phyloP scores from a whole-genome alignment of 257 asterid genomes.

The Lycium ferocissimum region DNA sequence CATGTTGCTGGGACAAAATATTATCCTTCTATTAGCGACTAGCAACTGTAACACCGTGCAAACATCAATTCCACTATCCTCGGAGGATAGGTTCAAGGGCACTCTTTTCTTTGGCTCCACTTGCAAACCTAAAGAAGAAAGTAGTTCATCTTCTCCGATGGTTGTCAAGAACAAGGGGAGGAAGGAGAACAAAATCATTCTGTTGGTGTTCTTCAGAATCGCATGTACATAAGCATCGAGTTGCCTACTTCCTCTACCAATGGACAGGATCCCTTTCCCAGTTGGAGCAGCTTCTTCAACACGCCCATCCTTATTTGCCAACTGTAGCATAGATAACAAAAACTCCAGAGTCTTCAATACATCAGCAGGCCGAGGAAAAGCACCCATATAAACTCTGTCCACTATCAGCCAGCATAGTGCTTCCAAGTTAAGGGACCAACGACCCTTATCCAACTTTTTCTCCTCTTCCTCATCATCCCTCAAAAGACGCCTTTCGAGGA shows the following conservation, averaged over 20 bases:
- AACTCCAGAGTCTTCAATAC: conserved; percentile 91
- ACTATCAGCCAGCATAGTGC: conserved; percentile 89
- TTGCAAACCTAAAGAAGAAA: conserved; percentile 77
- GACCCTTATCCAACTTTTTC: conserved; percentile 83
- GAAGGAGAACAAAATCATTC: conserved; percentile 86
- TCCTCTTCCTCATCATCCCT: conserved; percentile 96
- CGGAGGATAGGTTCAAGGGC: conserved; percentile 47
- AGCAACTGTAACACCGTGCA: conserved; percentile 80
- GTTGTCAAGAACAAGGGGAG: conserved; percentile 87
- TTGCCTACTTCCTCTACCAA: conserved; percentile 95
- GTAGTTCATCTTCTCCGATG: conserved; percentile 91
- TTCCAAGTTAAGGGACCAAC: conserved; percentile 91
- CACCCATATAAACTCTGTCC: conserved; percentile 97
- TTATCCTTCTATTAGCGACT: conserved; percentile 83
- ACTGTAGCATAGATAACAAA: conserved; percentile 91
- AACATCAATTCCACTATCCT: conserved; percentile 75
- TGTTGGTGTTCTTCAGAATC: conserved; percentile 79
- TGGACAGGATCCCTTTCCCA: conserved; percentile 85
- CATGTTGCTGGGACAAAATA: conserved; percentile 92
- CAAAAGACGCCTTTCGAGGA: conserved; percentile 90
- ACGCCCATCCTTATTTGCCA: conserved; percentile 98
- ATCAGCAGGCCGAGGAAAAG: conserved; percentile 88
- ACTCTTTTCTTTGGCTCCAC: conserved; percentile 67
- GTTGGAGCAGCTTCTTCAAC: conserved; percentile 85
- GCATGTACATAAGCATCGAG: conserved; percentile 82